A percentile compares a stretch with the other conserved stretches of the same genome.
Evolutionary conservation across 306 rosid species (phyloP).

Genomic region (Abrus precatorius): DNA sequence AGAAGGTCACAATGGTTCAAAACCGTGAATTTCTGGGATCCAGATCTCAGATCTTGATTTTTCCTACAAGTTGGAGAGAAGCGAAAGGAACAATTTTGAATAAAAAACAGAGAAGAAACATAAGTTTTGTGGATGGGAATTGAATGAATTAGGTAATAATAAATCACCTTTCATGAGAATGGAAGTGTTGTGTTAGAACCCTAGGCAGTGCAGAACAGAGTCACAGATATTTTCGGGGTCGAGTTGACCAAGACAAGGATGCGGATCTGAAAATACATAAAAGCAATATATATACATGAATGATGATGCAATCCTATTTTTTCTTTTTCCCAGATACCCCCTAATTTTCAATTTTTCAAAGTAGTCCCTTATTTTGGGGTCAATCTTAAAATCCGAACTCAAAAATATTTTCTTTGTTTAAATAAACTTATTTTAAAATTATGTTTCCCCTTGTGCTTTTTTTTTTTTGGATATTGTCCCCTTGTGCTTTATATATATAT

Average conservation of each 20-base stretch:
- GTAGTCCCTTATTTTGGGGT: background rate
- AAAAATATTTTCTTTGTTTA: too few species aligned
- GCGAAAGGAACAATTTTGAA: conserved; percentile 27
- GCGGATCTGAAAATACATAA: background rate
- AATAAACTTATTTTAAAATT: too few species aligned
- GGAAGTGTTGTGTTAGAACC: conserved; percentile 54
- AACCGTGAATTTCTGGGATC: background rate
- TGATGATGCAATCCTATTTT: conserved; percentile 1
- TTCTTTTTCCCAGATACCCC: conserved; percentile 32
- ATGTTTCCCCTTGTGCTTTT: too few species aligned
- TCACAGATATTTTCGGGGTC: conserved; percentile 43
- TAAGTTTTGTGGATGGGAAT: background rate
- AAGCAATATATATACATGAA: background rate
- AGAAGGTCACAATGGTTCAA: background rate
- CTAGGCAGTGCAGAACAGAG: conserved; percentile 49
- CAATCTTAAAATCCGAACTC: too few species aligned
- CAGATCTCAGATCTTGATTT: conserved; percentile 49
- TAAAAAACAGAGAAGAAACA: background rate
- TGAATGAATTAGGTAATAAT: background rate
- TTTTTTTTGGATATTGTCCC: too few species aligned
- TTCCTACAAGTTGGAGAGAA: conserved; percentile 24
- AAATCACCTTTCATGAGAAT: conserved; percentile 50
- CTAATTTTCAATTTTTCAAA: conserved; percentile 13
- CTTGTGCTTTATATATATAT: too few species aligned
- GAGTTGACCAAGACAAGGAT: conserved; percentile 53